These are phyloP conservation scores for Mycena alexandri DNA, from an alignment of 768 basidiomycete species.

Conservation along the genomic window DNA sequence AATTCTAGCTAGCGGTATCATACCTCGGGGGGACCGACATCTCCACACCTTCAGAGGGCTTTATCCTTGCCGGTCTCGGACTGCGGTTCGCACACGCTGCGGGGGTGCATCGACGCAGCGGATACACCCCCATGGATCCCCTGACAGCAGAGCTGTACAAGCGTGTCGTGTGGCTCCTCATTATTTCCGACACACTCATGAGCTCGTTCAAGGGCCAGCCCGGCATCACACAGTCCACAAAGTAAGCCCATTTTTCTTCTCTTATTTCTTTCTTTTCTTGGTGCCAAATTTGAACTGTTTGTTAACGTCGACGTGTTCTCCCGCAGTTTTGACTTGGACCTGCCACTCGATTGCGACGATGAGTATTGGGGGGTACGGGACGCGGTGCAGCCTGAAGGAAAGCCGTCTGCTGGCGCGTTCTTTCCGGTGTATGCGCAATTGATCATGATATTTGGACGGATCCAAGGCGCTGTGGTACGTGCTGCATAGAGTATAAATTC, in stretches of 20 bases:
- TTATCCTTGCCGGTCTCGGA: slow-evolving; percentile 69
- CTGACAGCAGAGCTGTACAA: slow-evolving; percentile 72
- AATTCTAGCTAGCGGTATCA: slow-evolving; percentile 43
- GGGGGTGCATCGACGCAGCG: slow-evolving; percentile 66
- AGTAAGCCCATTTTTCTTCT: slow-evolving; percentile 54
- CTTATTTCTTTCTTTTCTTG: too few species aligned
- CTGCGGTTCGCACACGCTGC: slow-evolving; percentile 72
- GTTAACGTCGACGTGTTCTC: background rate
- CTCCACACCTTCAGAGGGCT: slow-evolving; percentile 57
- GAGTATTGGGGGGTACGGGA: slow-evolving; percentile 61
- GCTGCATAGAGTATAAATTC: too few species aligned
- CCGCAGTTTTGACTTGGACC: slow-evolving; percentile 71
- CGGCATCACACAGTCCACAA: slow-evolving; percentile 73
- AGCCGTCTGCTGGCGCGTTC: slow-evolving; percentile 54
- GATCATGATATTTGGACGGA: slow-evolving; percentile 17
- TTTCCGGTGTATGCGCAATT: background rate
- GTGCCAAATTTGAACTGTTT: too few species aligned
- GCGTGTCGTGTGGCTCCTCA: slow-evolving; percentile 63
- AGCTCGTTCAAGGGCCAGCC: slow-evolving; percentile 72
- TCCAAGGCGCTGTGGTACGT: slow-evolving; percentile 19
- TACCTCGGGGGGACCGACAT: slow-evolving; percentile 57
- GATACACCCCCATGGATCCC: slow-evolving; percentile 41
- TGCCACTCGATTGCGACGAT: slow-evolving; percentile 68
- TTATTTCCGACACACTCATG: slow-evolving; percentile 47
- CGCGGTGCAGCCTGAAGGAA: slow-evolving; percentile 67